Percentiles rank a stretch among this genome's conserved stretches.
Conservation (phyloP, 768 basidiomycete genomes). For the Albatrellus ellisii region DNA sequence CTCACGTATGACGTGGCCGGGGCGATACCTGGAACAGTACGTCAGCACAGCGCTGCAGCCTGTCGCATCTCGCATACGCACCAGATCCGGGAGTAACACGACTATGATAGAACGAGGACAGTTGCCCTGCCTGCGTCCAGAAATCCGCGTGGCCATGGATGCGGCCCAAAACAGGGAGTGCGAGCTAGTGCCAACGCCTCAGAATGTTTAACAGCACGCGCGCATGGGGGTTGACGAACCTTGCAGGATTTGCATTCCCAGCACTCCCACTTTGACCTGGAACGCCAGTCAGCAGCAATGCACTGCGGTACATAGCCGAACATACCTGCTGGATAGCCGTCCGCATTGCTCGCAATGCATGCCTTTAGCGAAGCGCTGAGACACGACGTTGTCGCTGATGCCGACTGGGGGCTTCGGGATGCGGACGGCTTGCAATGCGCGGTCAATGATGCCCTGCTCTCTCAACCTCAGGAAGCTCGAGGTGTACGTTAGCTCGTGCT, state of each 20-base stretch:
- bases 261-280: constrained; percentile 58
- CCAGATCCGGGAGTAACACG: constrained; percentile 1
- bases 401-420: constrained; percentile 18
- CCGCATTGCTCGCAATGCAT: constrained; percentile 62
- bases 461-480: constrained; percentile 29
- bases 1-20: background rate
- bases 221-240: constrained; percentile 22
- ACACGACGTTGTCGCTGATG: constrained; percentile 25
- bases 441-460: constrained; percentile 12
- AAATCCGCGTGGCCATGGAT: constrained; percentile 24
- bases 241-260: constrained; percentile 58
- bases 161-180: constrained; percentile 12
- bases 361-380: constrained; percentile 46
- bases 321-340: constrained; percentile 60
- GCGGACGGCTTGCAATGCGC: constrained; percentile 28
- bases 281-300: constrained; percentile 3
- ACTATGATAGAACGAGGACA: constrained; percentile 18
- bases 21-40: constrained; percentile 8
- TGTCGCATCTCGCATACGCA: background rate
- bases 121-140: constrained; percentile 20
- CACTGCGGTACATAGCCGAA: background rate
- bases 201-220: background rate
- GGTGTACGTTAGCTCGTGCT: constrained; percentile 33
- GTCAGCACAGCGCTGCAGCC: background rate
- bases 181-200: background rate